These are phyloP conservation scores for Alternaria sp. DNA, from an alignment of 2,329 filamentous ascomycete genomes.

Conservation along the genomic window DNA sequence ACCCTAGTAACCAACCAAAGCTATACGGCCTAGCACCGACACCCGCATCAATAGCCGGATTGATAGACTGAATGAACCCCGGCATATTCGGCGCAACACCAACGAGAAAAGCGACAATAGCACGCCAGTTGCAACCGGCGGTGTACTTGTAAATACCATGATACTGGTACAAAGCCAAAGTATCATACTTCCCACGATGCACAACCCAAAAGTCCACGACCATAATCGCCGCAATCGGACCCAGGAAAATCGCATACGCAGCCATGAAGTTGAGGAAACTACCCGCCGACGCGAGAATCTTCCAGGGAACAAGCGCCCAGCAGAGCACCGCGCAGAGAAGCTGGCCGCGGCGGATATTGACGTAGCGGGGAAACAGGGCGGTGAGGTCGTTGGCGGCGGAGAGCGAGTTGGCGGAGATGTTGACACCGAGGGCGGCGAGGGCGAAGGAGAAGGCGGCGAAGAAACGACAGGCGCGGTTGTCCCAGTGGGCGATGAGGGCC, in stretches of 20 bases:
- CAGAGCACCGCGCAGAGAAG: constrained; percentile 53
- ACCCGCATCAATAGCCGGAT: constrained; percentile 49
- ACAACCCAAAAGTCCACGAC: constrained; percentile 67
- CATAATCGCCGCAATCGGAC: constrained; percentile 68
- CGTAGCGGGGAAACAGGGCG: constrained; percentile 58
- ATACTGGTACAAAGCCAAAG: constrained; percentile 60
- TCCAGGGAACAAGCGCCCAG: constrained; percentile 56
- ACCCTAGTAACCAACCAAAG: constrained; percentile 72
- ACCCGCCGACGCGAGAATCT: constrained; percentile 52
- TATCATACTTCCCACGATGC: constrained; percentile 57
- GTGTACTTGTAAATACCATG: constrained; percentile 59
- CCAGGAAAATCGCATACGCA: constrained; percentile 70
- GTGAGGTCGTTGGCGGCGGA: constrained; percentile 62
- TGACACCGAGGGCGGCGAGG: constrained; percentile 60
- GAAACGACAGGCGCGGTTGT: constrained; percentile 49
- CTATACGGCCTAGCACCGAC: constrained; percentile 63
- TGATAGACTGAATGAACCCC: constrained; percentile 58
- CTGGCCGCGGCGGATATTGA: constrained; percentile 60
- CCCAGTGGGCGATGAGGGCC: constrained; percentile 48
- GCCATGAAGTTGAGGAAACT: constrained; percentile 66
- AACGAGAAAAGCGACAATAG: constrained; percentile 62
- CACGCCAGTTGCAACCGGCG: constrained; percentile 65
- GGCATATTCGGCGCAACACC: constrained; percentile 64
- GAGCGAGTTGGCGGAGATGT: constrained; percentile 60
- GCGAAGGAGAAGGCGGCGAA: constrained; percentile 53